Base-by-base conservation (phyloP, 2,329 filamentous ascomycete species). In the Colletotrichum tropicicola region DNA sequence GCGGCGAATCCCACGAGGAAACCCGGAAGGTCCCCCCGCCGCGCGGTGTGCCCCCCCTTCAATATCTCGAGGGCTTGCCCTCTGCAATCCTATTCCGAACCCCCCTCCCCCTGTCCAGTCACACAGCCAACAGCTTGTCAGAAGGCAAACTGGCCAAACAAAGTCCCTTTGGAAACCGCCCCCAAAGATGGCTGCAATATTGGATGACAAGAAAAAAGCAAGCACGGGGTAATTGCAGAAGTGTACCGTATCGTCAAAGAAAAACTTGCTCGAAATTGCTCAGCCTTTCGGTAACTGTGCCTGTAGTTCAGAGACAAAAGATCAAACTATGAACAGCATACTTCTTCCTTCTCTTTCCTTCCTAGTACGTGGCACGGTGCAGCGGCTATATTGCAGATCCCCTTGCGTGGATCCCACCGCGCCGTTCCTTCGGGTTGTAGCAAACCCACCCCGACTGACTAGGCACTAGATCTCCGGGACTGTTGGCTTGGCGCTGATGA, bases 11-110 rank as follows among this genome's bases (percentile, higher is more conserved):
- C n/a, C 56, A 60, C 43, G 35, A 48, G 49, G 56, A 17, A 65
- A 30, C 30, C 17, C 62, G 62, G 57, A 65, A 25, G 57, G 43
- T 65, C 49, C 27, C 13, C n/a, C 43, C 51, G 37, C 62, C 62
- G 57, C 28, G 30, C 21, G n/a, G 15, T 9, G n/a, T 6, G 17
- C 43, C n/a, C 23, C 48, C 49, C 17, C 39, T 61, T 9, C 21
- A 45, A 51, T 21, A 39, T 48, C 17, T 23, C n/a, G 15, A 48
- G 12, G 13, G 32, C 9, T 35, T 45, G 52, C 52, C 51, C 37
- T 41, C 10, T 25, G n/a, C 12, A 30, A 21, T 30, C 27, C 37
- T 45, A n/a, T n/a, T n/a, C n/a, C n/a, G n/a, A n/a, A n/a, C n/a
- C n/a, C n/a, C n/a, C n/a, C n/a, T n/a, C n/a, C 52, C 37, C 37